Conservation (phyloP, 768 basidiomycete genomes). For the Auriscalpium vulgare region DNA sequence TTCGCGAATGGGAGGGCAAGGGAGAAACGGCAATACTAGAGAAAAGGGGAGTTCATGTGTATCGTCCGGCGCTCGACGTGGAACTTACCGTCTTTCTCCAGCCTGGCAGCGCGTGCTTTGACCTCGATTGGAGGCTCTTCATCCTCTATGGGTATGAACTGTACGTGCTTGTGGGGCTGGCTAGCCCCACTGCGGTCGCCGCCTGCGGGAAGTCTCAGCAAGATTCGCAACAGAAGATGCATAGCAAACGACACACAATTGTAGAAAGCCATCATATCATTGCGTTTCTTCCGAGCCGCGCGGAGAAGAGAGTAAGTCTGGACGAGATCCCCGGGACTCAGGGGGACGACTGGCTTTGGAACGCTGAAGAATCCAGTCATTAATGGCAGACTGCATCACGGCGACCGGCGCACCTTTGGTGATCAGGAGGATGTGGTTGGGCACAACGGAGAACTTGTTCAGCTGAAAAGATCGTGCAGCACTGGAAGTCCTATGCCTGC, state of each 20-base stretch:
- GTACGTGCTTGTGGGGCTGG: conserved; percentile 88
- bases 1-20: conserved; percentile 74
- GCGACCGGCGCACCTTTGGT: conserved; percentile 57
- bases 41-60: neutral
- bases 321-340: conserved; percentile 71
- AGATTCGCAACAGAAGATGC: neutral
- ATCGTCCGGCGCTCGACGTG: neutral
- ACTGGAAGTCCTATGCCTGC: neutral
- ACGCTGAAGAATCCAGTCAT: conserved; percentile 39
- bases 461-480: conserved; percentile 36
- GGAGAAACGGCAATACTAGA: conserved; percentile 67
- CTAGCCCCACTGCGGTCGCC: conserved; percentile 79
- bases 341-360: conserved; percentile 72
- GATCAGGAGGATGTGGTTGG: conserved; percentile 80
- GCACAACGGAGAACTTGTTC: conserved; percentile 82
- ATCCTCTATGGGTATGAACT: conserved; percentile 61
- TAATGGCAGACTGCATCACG: neutral
- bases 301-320: conserved; percentile 67
- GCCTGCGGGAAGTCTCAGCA: conserved; percentile 32
- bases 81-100: conserved; percentile 50
- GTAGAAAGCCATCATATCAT: conserved; percentile 75
- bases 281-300: conserved; percentile 55
- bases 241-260: conserved; percentile 51
- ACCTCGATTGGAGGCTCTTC: conserved; percentile 67
- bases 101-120: conserved; percentile 45